A percentile compares a stretch with the other conserved stretches of the same genome.
Evolutionary conservation across 768 basidiomycete species (phyloP).

Genomic region (Pisolithus albus): DNA sequence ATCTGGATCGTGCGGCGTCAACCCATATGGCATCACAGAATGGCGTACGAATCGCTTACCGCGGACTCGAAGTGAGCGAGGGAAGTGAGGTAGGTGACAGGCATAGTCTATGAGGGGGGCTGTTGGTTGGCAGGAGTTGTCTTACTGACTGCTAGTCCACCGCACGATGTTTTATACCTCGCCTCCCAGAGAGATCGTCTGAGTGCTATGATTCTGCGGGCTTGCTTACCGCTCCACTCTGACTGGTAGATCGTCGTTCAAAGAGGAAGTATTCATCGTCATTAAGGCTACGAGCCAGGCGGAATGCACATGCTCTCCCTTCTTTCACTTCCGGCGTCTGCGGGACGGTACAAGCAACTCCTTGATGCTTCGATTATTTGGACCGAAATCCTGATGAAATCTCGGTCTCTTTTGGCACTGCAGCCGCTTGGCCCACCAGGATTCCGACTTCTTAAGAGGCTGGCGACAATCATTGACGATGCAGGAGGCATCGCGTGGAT

Average conservation of each 20-base stretch:
- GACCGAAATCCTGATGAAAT: conserved; percentile 12
- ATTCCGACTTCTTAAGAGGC: conserved; percentile 5
- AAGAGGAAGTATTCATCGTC: conserved; percentile 9
- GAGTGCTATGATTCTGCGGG: conserved; percentile 9
- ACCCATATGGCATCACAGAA: not conserved
- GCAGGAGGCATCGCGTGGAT: not conserved
- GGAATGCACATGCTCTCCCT: conserved; percentile 17
- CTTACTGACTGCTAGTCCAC: conserved; percentile 9
- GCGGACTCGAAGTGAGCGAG: conserved; percentile 19
- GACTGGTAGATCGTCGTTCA: conserved; percentile 18
- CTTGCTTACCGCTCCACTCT: conserved; percentile 12
- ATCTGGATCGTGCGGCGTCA: conserved; percentile 13
- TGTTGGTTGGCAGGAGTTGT: conserved; percentile 7
- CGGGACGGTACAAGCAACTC: conserved; percentile 14
- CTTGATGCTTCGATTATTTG: conserved; percentile 15
- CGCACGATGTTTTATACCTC: conserved; percentile 22
- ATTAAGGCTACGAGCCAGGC: conserved; percentile 20
- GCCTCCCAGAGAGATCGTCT: not conserved
- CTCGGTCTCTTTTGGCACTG: conserved; percentile 14
- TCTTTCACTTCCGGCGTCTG: conserved; percentile 23
- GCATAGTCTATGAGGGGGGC: conserved; percentile 12
- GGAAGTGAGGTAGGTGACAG: conserved; percentile 20
- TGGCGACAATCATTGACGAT: not conserved
- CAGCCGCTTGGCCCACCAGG: conserved; percentile 12
- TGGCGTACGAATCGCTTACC: conserved; percentile 8